A percentile compares a stretch with the other conserved stretches of the same genome.
These are phyloP conservation scores for Corynascus novoguineensis DNA, from an alignment of 495 filamentous ascomycete genomes.

Conservation along the genomic window DNA sequence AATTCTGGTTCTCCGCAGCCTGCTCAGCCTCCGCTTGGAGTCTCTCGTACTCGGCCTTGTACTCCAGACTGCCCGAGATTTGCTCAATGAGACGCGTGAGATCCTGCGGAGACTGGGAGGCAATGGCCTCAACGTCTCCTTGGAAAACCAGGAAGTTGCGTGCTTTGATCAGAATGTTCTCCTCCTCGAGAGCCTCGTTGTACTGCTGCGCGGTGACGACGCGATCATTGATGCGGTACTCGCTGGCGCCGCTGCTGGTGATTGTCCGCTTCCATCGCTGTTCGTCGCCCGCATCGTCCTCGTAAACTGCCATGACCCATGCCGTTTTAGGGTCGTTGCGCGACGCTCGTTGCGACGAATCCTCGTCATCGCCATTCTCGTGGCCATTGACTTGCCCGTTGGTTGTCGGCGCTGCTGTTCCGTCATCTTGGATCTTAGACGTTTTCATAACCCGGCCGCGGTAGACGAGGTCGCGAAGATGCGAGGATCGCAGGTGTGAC, in stretches of 20 bases:
- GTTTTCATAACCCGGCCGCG: slow-evolving; percentile 89
- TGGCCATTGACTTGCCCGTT: slow-evolving; percentile 53
- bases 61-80: slow-evolving; percentile 92
- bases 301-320: slow-evolving; percentile 99
- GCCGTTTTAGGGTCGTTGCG: slow-evolving; percentile 80
- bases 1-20: slow-evolving; percentile 79
- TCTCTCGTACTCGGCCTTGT: slow-evolving; percentile 90
- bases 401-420: slow-evolving; percentile 54
- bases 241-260: slow-evolving; percentile 79
- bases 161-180: slow-evolving; percentile 96
- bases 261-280: slow-evolving; percentile 94
- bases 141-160: slow-evolving; percentile 98
- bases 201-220: slow-evolving; percentile 86
- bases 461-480: slow-evolving; percentile 92
- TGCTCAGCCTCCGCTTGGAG: slow-evolving; percentile 80
- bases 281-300: slow-evolving; percentile 93
- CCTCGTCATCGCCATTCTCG: slow-evolving; percentile 52
- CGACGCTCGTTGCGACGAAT: slow-evolving; percentile 48
- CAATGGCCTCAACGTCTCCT: slow-evolving; percentile 97
- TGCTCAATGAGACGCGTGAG: slow-evolving; percentile 95
- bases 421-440: slow-evolving; percentile 83
- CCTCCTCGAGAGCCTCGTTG: slow-evolving; percentile 84
- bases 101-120: slow-evolving; percentile 85
- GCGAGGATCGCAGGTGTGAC: slow-evolving; percentile 89
- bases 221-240: slow-evolving; percentile 93